Evolutionary conservation across 2,329 filamentous ascomycete genomes (phyloP).

Genomic region (Colletotrichum paranaense): DNA sequence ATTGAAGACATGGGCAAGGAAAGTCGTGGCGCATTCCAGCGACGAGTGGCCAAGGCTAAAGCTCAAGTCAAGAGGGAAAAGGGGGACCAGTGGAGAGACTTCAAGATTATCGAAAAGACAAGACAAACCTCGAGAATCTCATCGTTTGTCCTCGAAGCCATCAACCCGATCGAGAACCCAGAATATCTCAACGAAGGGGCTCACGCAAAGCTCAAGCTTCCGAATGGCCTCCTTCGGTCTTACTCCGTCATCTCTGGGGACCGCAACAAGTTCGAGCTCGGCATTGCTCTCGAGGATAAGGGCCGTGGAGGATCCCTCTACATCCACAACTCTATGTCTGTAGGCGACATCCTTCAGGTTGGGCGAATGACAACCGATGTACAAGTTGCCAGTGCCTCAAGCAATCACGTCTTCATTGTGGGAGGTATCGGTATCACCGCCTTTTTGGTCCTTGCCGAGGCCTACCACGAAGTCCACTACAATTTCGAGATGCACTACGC

Average conservation of each 20-base stretch:
- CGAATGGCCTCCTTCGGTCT: constrained; percentile 65
- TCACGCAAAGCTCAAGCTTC: constrained; percentile 68
- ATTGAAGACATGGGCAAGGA: constrained; percentile 64
- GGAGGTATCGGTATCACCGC: constrained; percentile 76
- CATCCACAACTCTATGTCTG: constrained; percentile 60
- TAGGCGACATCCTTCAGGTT: constrained; percentile 63
- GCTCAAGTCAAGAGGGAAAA: constrained; percentile 42
- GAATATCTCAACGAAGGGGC: constrained; percentile 52
- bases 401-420: constrained; percentile 71
- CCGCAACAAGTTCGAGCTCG: constrained; percentile 64
- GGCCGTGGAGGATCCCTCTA: constrained; percentile 72
- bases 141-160: constrained; percentile 63
- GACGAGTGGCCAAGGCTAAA: constrained; percentile 60
- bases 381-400: constrained; percentile 56
- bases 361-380: constrained; percentile 63
- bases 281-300: constrained; percentile 64
- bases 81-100: constrained; percentile 55
- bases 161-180: constrained; percentile 46
- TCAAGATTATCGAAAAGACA: constrained; percentile 60
- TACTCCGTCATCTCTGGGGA: constrained; percentile 70
- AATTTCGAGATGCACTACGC: constrained; percentile 69
- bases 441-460: constrained; percentile 63
- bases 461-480: constrained; percentile 56
- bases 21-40: constrained; percentile 59
- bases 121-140: constrained; percentile 61